A percentile compares a stretch with the other conserved stretches of the same genome.
Evolutionary conservation across 2,329 filamentous ascomycete species (phyloP).

Genomic region (Rhinocladiella mackenziei): DNA sequence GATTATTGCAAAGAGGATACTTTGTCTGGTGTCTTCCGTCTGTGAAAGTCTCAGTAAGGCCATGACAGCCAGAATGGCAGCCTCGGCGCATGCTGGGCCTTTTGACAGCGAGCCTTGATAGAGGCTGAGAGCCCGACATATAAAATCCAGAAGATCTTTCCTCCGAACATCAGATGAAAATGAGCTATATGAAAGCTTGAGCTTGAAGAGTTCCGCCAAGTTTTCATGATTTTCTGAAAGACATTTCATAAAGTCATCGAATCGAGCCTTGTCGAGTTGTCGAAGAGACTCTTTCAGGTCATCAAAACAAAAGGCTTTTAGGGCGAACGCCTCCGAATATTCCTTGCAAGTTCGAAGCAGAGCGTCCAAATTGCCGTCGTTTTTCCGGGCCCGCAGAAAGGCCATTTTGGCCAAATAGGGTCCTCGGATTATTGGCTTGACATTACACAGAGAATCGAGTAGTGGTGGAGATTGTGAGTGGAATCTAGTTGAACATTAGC

Average conservation of each 20-base stretch:
- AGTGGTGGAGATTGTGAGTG: constrained; percentile 5
- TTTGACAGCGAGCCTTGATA: constrained; percentile 9
- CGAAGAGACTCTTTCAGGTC: constrained; percentile 36
- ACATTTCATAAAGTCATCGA: constrained; percentile 30
- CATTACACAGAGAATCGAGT: constrained; percentile 13
- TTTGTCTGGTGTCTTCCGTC: constrained; percentile 1
- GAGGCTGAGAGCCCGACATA: constrained; percentile 14
- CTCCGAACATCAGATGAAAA: constrained; percentile 1
- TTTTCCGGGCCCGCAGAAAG: constrained; percentile 30
- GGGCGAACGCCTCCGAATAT: constrained; percentile 41
- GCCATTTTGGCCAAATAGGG: constrained; percentile 20
- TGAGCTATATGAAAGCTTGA: constrained; percentile 23
- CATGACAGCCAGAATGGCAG: constrained; percentile 23
- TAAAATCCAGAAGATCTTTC: constrained; percentile 15
- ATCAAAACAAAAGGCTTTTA: constrained; percentile 45
- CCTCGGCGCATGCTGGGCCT: constrained; percentile 17
- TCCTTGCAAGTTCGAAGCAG: constrained; percentile 38
- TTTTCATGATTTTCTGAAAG: constrained; percentile 30
- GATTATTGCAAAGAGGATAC: constrained; percentile 17
- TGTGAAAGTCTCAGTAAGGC: constrained; percentile 18
- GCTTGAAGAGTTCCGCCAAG: constrained; percentile 15
- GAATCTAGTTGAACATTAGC: constrained; percentile 7
- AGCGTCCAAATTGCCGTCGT: constrained; percentile 31
- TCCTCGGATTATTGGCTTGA: constrained; percentile 13
- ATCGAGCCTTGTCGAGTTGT: constrained; percentile 16